These are phyloP conservation scores for Leccinum variicolor DNA, from an alignment of 768 basidiomycete species.

Conservation along the genomic window DNA sequence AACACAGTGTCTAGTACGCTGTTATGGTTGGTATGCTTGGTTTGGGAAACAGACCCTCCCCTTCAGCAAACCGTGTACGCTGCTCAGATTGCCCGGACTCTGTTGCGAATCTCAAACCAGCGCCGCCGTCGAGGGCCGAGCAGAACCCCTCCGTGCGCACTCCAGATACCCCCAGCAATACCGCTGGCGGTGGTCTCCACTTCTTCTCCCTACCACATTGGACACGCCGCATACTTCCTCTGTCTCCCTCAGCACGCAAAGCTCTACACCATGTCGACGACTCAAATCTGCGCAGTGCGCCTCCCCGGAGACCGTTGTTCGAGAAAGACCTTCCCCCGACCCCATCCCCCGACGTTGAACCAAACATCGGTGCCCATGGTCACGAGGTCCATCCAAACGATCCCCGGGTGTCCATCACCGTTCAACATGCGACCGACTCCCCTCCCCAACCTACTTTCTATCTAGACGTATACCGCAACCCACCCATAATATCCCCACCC, in stretches of 20 bases:
- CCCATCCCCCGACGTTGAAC: conserved; percentile 17
- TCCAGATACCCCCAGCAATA: conserved; percentile 37
- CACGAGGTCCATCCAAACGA: conserved; percentile 5
- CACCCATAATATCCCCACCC: conserved; percentile 41
- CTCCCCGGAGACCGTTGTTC: conserved; percentile 9
- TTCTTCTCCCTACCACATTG: conserved; percentile 67
- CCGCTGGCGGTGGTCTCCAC: conserved; percentile 38
- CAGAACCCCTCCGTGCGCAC: conserved; percentile 42
- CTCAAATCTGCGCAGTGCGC: conserved; percentile 15
- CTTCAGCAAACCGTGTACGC: conserved; percentile 23
- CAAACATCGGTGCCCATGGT: neutral
- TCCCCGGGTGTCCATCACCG: conserved; percentile 13
- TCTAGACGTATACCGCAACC: conserved; percentile 53
- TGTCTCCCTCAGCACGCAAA: conserved; percentile 29
- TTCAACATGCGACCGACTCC: conserved; percentile 20
- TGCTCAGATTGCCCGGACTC: conserved; percentile 24
- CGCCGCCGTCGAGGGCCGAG: conserved; percentile 47
- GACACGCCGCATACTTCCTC: conserved; percentile 48
- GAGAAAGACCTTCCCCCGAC: conserved; percentile 55
- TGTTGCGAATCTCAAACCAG: conserved; percentile 26
- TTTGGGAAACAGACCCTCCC: conserved; percentile 32
- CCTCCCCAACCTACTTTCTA: conserved; percentile 56
- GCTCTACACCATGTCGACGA: conserved; percentile 21
- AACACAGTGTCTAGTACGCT: neutral
- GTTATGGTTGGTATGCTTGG: conserved; percentile 40